These are phyloP conservation scores for Aureobasidium mangrovei DNA, from an alignment of 2,329 filamentous ascomycete species.

Conservation along the genomic window DNA sequence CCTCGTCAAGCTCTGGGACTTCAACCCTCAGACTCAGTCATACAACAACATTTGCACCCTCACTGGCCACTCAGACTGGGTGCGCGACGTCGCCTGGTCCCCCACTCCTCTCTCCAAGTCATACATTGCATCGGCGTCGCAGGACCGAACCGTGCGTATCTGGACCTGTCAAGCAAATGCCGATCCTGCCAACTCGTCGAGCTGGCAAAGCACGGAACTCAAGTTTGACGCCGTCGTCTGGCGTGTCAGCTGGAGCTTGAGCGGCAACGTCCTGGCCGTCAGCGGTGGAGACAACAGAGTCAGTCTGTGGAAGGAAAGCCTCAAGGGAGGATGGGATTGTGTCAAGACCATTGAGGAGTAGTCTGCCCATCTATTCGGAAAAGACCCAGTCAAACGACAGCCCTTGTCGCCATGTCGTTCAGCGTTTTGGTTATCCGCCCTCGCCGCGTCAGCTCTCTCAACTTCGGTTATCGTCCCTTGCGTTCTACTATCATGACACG, in stretches of 20 bases:
- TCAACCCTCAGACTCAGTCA: slow-evolving; percentile 43
- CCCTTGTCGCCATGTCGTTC: no score
- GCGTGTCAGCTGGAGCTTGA: slow-evolving; percentile 96
- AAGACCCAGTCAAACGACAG: no score
- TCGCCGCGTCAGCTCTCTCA: no score
- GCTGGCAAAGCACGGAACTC: slow-evolving; percentile 80
- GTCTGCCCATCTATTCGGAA: background rate
- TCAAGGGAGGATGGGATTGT: slow-evolving; percentile 93
- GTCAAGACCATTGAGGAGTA: slow-evolving; percentile 79
- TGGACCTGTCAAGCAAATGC: slow-evolving; percentile 58
- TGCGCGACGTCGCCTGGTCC: slow-evolving; percentile 94
- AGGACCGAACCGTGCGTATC: slow-evolving; percentile 95
- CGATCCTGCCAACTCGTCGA: slow-evolving; percentile 41
- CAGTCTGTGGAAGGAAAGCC: slow-evolving; percentile 95
- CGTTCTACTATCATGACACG: no score
- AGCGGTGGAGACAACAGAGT: slow-evolving; percentile 95
- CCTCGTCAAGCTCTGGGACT: slow-evolving; percentile 86
- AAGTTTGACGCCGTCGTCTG: slow-evolving; percentile 84
- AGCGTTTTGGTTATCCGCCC: no score
- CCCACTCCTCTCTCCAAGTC: slow-evolving; percentile 90
- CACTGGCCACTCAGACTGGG: slow-evolving; percentile 86
- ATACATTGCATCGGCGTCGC: slow-evolving; percentile 90
- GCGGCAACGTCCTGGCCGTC: slow-evolving; percentile 90
- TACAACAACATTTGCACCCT: slow-evolving; percentile 49
- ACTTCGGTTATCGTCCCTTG: no score